phyloP scores from a whole-genome alignment of 768 basidiomycete genomes.

The Phlegmacium glaucopus region DNA sequence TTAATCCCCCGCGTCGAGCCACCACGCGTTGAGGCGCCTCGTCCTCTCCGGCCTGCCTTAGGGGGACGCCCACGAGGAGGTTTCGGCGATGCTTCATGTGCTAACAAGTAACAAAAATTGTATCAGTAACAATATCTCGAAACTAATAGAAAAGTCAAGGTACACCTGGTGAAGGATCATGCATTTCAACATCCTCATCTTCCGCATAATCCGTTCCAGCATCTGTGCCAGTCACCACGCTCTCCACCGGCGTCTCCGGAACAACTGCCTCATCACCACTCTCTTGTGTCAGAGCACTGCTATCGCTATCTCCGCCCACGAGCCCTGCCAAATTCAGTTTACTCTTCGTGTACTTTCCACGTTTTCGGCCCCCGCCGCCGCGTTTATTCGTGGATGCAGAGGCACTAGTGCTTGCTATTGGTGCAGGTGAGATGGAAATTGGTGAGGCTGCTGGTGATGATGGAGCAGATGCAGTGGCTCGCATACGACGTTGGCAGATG shows the following conservation, averaged over 20 bases:
- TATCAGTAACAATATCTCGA: not conserved
- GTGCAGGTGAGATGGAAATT: conserved; percentile 18
- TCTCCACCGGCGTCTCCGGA: conserved; percentile 57
- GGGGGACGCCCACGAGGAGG: conserved; percentile 33
- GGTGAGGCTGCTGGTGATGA: conserved; percentile 53
- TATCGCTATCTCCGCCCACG: conserved; percentile 81
- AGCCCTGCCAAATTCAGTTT: conserved; percentile 67
- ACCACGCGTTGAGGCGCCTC: conserved; percentile 31
- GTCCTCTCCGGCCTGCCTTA: conserved; percentile 29
- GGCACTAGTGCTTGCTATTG: conserved; percentile 21
- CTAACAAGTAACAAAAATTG: conserved; percentile 15
- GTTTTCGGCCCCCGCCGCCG: conserved; percentile 27
- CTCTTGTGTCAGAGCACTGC: conserved; percentile 79
- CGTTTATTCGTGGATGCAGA: conserved; percentile 12
- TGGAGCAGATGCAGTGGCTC: conserved; percentile 60
- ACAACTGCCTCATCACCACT: conserved; percentile 67
- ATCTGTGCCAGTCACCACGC: conserved; percentile 71
- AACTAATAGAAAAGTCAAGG: conserved; percentile 5
- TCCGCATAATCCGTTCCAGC: conserved; percentile 65
- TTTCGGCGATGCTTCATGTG: conserved; percentile 35
- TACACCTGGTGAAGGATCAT: conserved; percentile 57
- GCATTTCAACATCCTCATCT: conserved; percentile 61
- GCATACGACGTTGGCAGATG: conserved; percentile 60
- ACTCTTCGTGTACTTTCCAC: conserved; percentile 30
- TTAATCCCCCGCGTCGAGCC: conserved; percentile 20